phyloP scores from a whole-genome alignment of 805 yeast genomes.

The Pichia paraexigua region DNA sequence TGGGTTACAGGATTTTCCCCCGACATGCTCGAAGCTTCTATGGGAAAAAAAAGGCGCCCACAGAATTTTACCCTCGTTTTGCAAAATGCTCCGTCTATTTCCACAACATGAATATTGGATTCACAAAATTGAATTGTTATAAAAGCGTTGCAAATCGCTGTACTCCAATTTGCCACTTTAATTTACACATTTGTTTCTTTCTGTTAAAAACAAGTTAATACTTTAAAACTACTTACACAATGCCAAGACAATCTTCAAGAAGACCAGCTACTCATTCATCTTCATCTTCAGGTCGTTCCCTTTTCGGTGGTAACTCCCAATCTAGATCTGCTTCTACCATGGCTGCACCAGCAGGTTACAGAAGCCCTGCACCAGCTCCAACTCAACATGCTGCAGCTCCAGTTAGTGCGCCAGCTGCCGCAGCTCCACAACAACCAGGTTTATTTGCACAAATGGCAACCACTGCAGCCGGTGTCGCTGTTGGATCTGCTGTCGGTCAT shows the following conservation, averaged over 20 bases:
- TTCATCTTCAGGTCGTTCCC: conserved; percentile 22
- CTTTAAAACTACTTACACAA: conserved; percentile 4
- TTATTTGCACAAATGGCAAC: conserved; percentile 95
- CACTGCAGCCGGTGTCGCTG: conserved; percentile 99
- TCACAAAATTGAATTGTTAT: neutral
- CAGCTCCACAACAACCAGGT: conserved; percentile 64
- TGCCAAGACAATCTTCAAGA: conserved; percentile 32
- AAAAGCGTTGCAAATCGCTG: neutral
- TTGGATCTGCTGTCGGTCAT: conserved; percentile 96
- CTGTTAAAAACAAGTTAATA: neutral
- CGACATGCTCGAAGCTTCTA: neutral
- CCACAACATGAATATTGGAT: neutral
- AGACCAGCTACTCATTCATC: conserved; percentile 35
- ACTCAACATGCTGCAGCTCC: conserved; percentile 38
- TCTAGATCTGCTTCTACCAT: conserved; percentile 72
- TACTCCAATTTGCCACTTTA: neutral
- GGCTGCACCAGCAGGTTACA: conserved; percentile 45
- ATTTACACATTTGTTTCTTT: neutral
- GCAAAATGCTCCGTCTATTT: neutral
- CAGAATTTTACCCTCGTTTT: too few relatives aligned
- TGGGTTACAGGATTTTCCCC: neutral
- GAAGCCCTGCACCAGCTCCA: conserved; percentile 41
- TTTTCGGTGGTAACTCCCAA: conserved; percentile 29
- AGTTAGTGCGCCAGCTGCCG: conserved; percentile 33
- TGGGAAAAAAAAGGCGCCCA: neutral